Base-by-base conservation (phyloP, 1,139 yeast genomes). In the Hansenula sp. region DNA sequence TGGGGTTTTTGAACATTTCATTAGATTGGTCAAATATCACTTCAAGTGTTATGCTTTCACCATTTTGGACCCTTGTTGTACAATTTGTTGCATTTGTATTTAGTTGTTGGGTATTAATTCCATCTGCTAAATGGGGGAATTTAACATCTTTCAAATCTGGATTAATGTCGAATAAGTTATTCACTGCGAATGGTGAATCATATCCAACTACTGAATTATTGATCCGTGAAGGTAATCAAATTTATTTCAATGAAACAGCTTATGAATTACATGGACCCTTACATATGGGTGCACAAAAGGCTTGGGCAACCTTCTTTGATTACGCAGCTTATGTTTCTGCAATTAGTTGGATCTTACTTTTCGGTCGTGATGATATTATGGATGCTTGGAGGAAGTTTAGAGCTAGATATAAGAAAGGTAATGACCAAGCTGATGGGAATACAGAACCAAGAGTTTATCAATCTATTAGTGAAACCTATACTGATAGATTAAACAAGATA, bases 301-400 rank as follows among this genome's bases (percentile, higher is more conserved):
- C 72, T 2, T 72, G 77, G 74, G 72, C 72, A 49, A 72, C 72
- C 55, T 74, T 75, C 47, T 75, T 74, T 48, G 80, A 74, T 50
- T 75, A 72, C 48, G 79, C 78, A 2, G 76, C 79, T 0, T 75
- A 74, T 50, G 52, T 71, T 1, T 70, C 76, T 54, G 78, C 79
- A 0, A 55, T 73, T 8, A 62, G 67, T 1, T 74, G 79, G 79
- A 68, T 75, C 24, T 49, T 68, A 39, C 48, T 32, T 11, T 38
- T 38, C 17, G 41, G 41, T 24, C 11, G 17, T 4, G n/a, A 38
- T 15, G 41, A 38, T 17, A 25, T 38, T 17, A 12, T 11, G 12
- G 11, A 37, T 11, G 34, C 21, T 4, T 37, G 10, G 11, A 15
- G 10, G 2, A 37, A 24, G 52, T 36, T 36, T 15, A 36, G 17